Evolutionary conservation across 2,329 filamentous ascomycete species (phyloP).

Genomic region (Diplodia corticola): DNA sequence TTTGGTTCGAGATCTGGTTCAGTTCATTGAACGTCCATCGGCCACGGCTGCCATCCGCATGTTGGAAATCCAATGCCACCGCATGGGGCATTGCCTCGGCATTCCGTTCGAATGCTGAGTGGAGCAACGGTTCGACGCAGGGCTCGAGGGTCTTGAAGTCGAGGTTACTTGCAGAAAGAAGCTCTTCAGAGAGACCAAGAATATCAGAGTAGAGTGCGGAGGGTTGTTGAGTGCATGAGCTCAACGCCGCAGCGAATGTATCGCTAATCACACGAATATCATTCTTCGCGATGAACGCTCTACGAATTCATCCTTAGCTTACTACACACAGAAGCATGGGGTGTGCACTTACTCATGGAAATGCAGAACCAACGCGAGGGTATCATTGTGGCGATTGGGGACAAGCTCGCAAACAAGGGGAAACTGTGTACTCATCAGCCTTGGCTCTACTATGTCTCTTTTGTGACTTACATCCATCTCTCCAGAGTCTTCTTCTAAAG

Average conservation of each 20-base stretch:
- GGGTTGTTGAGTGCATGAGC: slow-evolving; percentile 31
- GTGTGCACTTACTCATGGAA: slow-evolving; percentile 36
- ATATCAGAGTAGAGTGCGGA: slow-evolving; percentile 30
- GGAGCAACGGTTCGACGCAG: slow-evolving; percentile 31
- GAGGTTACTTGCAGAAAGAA: slow-evolving; percentile 33
- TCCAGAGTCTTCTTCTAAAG: slow-evolving; percentile 52
- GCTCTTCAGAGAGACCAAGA: slow-evolving; percentile 27
- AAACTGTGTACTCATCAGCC: slow-evolving; percentile 42
- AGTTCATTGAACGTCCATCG: slow-evolving; percentile 38
- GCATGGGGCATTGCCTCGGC: slow-evolving; percentile 31
- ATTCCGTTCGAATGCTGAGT: slow-evolving; percentile 43
- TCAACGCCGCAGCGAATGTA: slow-evolving; percentile 33
- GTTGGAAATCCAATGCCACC: slow-evolving; percentile 43
- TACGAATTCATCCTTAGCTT: background rate
- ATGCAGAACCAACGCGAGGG: slow-evolving; percentile 62
- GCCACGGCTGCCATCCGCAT: slow-evolving; percentile 32
- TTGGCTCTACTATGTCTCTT: background rate
- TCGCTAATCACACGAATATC: slow-evolving; percentile 34
- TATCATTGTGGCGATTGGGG: slow-evolving; percentile 56
- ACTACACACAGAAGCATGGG: no score
- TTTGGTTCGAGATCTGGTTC: slow-evolving; percentile 35
- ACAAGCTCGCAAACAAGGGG: slow-evolving; percentile 76
- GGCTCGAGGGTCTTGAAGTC: slow-evolving; percentile 24
- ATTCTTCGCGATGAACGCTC: slow-evolving; percentile 30
- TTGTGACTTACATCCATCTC: slow-evolving; percentile 60